Base-by-base conservation (phyloP, 148 eudicot genomes). In the Camellia lanceoleosa region DNA sequence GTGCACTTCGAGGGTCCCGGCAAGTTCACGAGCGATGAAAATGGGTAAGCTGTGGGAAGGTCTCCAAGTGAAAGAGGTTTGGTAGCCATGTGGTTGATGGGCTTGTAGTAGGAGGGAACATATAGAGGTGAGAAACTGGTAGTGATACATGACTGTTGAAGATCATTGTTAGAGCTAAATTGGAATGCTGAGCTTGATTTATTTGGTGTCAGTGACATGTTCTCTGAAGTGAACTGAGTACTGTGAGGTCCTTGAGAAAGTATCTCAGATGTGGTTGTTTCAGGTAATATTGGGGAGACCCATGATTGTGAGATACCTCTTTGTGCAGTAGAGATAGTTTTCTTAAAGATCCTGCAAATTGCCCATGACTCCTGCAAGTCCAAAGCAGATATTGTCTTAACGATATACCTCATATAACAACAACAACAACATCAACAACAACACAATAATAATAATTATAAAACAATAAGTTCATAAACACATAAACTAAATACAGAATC, bases 241-340 rank as follows among this genome's bases (percentile, higher is more conserved):
- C 12, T 8, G 76, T 81, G 51, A 47, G 83, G 49, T 49, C 46
- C 76, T 38, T 3, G 63, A 16, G 20, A 51, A 23, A 72, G 18
- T 7, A 43, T 73, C 30, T 82, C 73, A 74, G 63, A 62, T 54
- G 80, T 60, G 66, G 78, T 3, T 2, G n/a, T 82, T 67, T 84
- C 82, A 1, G 83, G 79, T 9, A 81, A 58, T 46, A 1, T 30
- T 30, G 92, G 89, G 7, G 98, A 89, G 19, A 88, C 90, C 95
- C 98, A 94, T 74, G 97, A 78, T 3, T 73, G 63, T 13, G 76
- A 73, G 20, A 73, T 9, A 14, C 62, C 63, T 55, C 76, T 73
- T 13, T 73, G 76, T 38, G 76, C 63, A 30, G 16, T 73, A 13
- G 76, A 30, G 76, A 30, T 73, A 0, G 76, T 73, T 55, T 73